These are phyloP conservation scores for Xylariaceae sp. DNA, from an alignment of 2,329 filamentous ascomycete genomes.

Conservation along the genomic window DNA sequence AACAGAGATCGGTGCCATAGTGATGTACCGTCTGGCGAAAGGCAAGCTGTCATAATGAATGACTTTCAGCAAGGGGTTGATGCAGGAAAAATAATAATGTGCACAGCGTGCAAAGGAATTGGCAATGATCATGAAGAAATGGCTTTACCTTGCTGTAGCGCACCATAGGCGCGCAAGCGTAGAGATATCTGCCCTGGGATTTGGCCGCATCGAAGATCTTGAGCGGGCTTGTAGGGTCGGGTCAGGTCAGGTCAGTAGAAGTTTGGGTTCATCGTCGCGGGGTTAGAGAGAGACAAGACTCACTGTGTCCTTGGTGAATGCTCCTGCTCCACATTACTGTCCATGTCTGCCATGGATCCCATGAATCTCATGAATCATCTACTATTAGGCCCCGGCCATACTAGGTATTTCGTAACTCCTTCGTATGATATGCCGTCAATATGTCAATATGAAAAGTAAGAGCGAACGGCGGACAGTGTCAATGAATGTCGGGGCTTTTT, in stretches of 20 bases:
- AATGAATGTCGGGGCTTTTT: background rate
- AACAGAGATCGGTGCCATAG: slow-evolving; percentile 61
- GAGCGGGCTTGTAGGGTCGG: slow-evolving; percentile 32
- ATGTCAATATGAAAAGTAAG: background rate
- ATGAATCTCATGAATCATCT: no score
- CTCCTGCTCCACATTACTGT: slow-evolving; percentile 17
- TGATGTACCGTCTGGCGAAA: slow-evolving; percentile 62
- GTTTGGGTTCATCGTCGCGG: background rate
- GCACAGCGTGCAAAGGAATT: background rate
- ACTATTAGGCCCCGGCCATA: background rate
- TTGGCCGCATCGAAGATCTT: slow-evolving; percentile 40
- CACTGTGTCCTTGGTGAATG: slow-evolving; percentile 25
- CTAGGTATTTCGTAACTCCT: background rate
- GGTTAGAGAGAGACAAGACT: background rate
- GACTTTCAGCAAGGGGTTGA: background rate
- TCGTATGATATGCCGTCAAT: background rate
- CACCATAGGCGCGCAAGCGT: slow-evolving; percentile 43
- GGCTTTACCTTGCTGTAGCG: slow-evolving; percentile 28
- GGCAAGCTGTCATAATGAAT: slow-evolving; percentile 40
- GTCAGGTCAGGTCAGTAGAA: background rate
- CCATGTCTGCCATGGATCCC: slow-evolving; percentile 19
- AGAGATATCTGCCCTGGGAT: slow-evolving; percentile 36
- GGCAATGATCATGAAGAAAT: background rate
- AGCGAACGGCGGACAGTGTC: background rate
- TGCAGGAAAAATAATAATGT: no score